Base-by-base conservation (phyloP, 495 filamentous ascomycete genomes). In the Durotheca rogersii region DNA sequence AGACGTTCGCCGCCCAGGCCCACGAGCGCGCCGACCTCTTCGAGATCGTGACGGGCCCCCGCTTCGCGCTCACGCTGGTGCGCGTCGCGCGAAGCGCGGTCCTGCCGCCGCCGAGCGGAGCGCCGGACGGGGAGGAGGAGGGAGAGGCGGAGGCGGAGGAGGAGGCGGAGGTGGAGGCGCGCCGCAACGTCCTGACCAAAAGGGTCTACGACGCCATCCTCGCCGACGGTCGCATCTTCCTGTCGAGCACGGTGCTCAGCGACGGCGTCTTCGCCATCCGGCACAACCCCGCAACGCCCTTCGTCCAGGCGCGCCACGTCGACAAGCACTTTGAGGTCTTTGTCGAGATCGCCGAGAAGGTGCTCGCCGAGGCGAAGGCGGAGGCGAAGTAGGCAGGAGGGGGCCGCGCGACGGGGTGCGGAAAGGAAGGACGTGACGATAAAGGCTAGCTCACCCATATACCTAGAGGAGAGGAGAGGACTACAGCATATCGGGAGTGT, bases 51-150 rank as follows among this genome's bases (percentile, higher is more conserved):
- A 83, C 86, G 0, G 79, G 78, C 39, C 88, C 92, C 2, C 81
- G 73, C 3, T 98, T 95, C 62, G 83, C 80, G 17, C 70, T 98
- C 35, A 93, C 88, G 0, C 89, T 92, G 1, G 84, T 98, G 53
- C 78, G 76, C 1, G 62, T 89, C 44, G 43, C 4, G 21, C 51
- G 44, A n/a, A n/a, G n/a, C n/a, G n/a, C n/a, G n/a, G n/a, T n/a
- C n/a, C n/a, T n/a, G n/a, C n/a, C n/a, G n/a, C n/a, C n/a, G n/a
- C n/a, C n/a, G n/a, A n/a, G n/a, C n/a, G n/a, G n/a, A n/a, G n/a
- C n/a, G n/a, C n/a, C n/a, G n/a, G n/a, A n/a, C n/a, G n/a, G n/a
- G n/a, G n/a, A n/a, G n/a, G n/a, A n/a, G n/a, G n/a, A n/a, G n/a
- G n/a, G n/a, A n/a, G n/a, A n/a, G n/a, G n/a, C n/a, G n/a, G n/a